These are phyloP conservation scores for Epichloe gansuensis DNA, from an alignment of 2,329 filamentous ascomycete species.

Conservation along the genomic window DNA sequence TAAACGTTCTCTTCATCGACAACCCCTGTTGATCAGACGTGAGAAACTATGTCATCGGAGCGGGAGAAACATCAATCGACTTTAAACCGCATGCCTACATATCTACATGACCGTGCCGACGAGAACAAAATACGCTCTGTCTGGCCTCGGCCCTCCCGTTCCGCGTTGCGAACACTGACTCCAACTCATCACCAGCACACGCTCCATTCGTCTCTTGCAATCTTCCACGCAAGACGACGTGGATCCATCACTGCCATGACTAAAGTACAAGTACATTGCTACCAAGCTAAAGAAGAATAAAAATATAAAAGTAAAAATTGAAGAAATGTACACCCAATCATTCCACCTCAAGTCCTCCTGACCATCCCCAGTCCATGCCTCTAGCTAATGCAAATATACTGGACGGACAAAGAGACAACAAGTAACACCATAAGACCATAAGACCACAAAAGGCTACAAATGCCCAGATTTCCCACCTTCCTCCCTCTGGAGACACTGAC, in stretches of 20 bases:
- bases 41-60: no score
- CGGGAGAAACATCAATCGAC: no score
- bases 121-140: no score
- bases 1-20: no score
- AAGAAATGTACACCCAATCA: background rate
- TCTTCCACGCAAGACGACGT: background rate
- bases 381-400: background rate
- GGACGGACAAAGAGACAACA: background rate
- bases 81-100: no score
- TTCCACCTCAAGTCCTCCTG: background rate
- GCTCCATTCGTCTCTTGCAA: background rate
- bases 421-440: background rate
- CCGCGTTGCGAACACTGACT: no score
- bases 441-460: background rate
- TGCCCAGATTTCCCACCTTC: background rate
- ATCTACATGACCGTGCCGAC: no score
- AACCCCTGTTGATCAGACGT: no score
- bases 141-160: no score
- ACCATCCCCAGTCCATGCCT: background rate
- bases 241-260: background rate
- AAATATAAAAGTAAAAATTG: background rate
- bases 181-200: no score
- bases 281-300: background rate
- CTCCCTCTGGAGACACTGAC: background rate
- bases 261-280: constrained; percentile 1